Base-by-base conservation (phyloP, 768 basidiomycete genomes). In the Rhodotorula babjevae region DNA sequence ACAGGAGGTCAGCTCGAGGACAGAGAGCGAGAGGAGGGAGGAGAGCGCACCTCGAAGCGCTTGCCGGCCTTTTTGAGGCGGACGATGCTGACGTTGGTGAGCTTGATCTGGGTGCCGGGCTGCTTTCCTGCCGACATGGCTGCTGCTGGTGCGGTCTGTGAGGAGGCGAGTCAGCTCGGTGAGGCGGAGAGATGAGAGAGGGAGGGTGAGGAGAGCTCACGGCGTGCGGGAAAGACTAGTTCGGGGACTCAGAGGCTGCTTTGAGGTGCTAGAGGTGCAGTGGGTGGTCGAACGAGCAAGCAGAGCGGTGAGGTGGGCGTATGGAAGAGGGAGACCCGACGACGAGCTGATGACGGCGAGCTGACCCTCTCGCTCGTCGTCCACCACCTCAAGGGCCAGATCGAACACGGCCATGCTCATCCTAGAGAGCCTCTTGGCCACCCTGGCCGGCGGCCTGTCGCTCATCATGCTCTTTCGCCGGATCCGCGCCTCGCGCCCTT, bases 11-110 rank as follows among this genome's bases (percentile, higher is more conserved):
- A 55, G 49, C 49, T 8, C 16, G 47, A 10, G 29, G 46, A 23
- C 6, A 9, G 12, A 25, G 53, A 11, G 27, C 25, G 64, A 44
- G 42, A 55, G 25, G 56, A 50, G 57, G 58, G 11, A n/a, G 18
- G 27, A 15, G n/a, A 31, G 80, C 83, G n/a, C 77, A 92, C 94
- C 85, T 99, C 96, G 80, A 96, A 98, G 61, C 96, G 88, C 82
- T 97, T 97, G 55, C 96, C 96, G 59, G 90, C 92, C 80, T 98
- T 98, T 85, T 93, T 96, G 62, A 96, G 84, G 59, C 93, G 88
- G 49, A 99, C 96, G 80, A 98, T 87, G 52, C 93, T 93, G 69
- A 98, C 95, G 80, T 99, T 99, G 14, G 96, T 99, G 56, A 99
- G 84, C 81, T 94, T 97, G 82, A 77, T 76, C 44, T 68, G 63